Percentiles rank a stretch among this genome's conserved stretches.
Conservation (phyloP, 805 yeast genomes). For the Candida vaughaniae region DNA sequence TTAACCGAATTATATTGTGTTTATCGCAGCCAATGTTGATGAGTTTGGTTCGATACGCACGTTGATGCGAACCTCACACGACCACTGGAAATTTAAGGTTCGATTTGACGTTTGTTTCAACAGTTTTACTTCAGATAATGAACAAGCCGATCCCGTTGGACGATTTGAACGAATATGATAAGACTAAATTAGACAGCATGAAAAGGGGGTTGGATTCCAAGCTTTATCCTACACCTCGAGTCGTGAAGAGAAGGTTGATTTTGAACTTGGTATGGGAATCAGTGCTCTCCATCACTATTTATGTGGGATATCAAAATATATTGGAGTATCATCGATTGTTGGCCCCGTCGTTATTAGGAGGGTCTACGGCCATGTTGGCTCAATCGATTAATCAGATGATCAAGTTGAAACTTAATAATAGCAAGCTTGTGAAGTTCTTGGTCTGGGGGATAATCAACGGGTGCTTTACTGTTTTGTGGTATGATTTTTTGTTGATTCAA, state of each 20-base stretch:
- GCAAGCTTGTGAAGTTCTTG: conserved; percentile 44
- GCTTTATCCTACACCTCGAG: conserved; percentile 14
- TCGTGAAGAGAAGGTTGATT: conserved; percentile 16
- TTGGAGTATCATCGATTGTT: conserved; percentile 23
- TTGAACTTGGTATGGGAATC: conserved; percentile 26
- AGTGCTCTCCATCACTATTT: conserved; percentile 23
- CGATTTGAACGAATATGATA: conserved; percentile 3
- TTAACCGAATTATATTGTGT: too few species aligned
- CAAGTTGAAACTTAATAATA: conserved; percentile 30
- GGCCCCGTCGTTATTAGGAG: conserved; percentile 40
- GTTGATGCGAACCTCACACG: conserved; percentile 5
- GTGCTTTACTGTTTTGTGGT: conserved; percentile 53
- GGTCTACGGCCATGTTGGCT: conserved; percentile 41
- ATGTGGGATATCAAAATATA: conserved; percentile 28
- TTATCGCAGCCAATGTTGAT: too few species aligned
- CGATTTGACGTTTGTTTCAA: background rate
- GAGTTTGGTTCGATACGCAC: too few species aligned
- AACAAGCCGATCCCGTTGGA: conserved; percentile 10
- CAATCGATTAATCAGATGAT: conserved; percentile 39
- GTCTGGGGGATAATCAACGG: conserved; percentile 66
- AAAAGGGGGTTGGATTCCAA: conserved; percentile 15
- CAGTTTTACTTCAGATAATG: conserved; percentile 4
- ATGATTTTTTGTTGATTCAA: conserved; percentile 41
- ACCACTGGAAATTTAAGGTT: conserved; percentile 1
- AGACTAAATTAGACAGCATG: conserved; percentile 9